Conservation (phyloP, 1,284 basidiomycete species). For the Moesziomyces aphidis region DNA sequence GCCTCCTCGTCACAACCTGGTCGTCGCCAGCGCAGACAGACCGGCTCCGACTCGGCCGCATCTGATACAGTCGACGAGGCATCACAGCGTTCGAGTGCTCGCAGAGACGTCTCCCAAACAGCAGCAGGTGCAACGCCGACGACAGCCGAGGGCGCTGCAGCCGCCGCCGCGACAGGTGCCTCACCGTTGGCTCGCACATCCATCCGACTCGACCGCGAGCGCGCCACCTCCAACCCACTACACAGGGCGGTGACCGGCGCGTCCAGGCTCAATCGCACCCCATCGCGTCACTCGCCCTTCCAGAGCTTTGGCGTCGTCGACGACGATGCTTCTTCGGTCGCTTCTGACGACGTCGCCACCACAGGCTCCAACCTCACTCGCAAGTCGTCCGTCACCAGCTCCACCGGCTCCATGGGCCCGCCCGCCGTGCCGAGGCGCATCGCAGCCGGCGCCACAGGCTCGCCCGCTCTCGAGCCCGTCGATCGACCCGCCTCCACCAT, state of each 20-base stretch:
- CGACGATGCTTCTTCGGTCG: slow-evolving; percentile 35
- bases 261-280: slow-evolving; percentile 20
- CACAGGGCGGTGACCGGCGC: slow-evolving; percentile 33
- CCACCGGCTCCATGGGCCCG: slow-evolving; percentile 48
- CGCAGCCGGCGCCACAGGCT: slow-evolving; percentile 16
- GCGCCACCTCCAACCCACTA: slow-evolving; percentile 34
- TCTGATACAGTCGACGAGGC: slow-evolving; percentile 13
- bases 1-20: slow-evolving; percentile 15
- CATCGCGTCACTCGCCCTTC: slow-evolving; percentile 24
- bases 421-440: slow-evolving; percentile 39
- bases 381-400: slow-evolving; percentile 48
- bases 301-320: slow-evolving; percentile 13
- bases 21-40: slow-evolving; percentile 23
- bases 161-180: slow-evolving; percentile 10
- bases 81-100: not conserved
- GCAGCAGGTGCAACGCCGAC: not conserved
- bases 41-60: slow-evolving; percentile 26
- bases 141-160: not conserved
- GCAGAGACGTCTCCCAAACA: slow-evolving; percentile 10
- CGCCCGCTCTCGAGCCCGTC: slow-evolving; percentile 25
- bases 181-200: slow-evolving; percentile 20
- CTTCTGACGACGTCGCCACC: slow-evolving; percentile 34
- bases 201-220: slow-evolving; percentile 29
- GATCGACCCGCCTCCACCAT: slow-evolving; percentile 37
- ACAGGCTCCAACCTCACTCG: slow-evolving; percentile 39